These are phyloP conservation scores for Globisporangium cederbergense DNA, from an alignment of 352 stramenopile genomes.

Conservation along the genomic window DNA sequence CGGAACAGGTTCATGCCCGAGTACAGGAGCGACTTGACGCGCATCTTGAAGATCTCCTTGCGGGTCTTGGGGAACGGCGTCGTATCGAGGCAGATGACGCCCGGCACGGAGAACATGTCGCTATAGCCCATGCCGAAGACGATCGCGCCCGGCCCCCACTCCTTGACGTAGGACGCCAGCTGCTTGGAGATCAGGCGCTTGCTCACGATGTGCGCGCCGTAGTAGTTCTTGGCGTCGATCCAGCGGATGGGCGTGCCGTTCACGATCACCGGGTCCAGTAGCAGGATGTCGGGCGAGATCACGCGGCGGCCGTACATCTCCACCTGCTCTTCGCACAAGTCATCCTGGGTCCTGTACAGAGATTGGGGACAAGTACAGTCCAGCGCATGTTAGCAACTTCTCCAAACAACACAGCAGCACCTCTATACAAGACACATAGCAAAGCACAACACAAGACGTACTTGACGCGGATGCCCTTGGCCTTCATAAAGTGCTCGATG, in stretches of 20 bases:
- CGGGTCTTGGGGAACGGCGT: conserved; percentile 78
- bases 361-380: neutral
- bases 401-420: neutral
- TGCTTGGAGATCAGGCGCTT: conserved; percentile 83
- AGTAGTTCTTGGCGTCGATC: conserved; percentile 89
- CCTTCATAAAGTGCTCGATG: conserved; percentile 69
- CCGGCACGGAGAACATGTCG: conserved; percentile 82
- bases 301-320: conserved; percentile 62
- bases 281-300: conserved; percentile 77
- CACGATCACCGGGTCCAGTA: conserved; percentile 78
- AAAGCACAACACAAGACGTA: conserved; percentile 23
- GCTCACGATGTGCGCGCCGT: conserved; percentile 85
- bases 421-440: neutral
- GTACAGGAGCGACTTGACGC: conserved; percentile 73
- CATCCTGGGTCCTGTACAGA: conserved; percentile 53
- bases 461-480: conserved; percentile 75
- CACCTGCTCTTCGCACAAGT: conserved; percentile 66
- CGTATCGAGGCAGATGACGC: conserved; percentile 79
- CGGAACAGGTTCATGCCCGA: conserved; percentile 63
- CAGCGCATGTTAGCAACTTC: neutral
- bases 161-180: conserved; percentile 79
- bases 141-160: conserved; percentile 81
- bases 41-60: conserved; percentile 65
- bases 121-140: conserved; percentile 87
- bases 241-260: conserved; percentile 83